These are phyloP conservation scores for Penicillium diatomitis DNA, from an alignment of 495 filamentous ascomycete species.

Conservation along the genomic window DNA sequence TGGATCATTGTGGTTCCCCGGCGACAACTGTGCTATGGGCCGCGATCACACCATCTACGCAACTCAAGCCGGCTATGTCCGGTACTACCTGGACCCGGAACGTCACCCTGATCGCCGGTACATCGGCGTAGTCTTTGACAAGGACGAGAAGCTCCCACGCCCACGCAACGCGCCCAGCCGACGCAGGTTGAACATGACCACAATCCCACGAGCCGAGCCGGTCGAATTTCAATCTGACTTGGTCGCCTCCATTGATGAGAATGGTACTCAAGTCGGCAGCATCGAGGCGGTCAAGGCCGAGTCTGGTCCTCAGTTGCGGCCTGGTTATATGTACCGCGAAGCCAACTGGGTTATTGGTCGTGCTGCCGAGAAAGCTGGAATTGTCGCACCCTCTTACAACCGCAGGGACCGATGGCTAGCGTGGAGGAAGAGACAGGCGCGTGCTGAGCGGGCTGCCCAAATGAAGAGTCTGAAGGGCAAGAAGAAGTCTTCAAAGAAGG, in stretches of 20 bases:
- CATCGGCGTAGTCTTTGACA: conserved; percentile 84
- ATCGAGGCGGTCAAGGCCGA: conserved; percentile 26
- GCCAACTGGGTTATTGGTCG: conserved; percentile 78
- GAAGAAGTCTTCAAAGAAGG: conserved; percentile 39
- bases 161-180: conserved; percentile 53
- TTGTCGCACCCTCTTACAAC: conserved; percentile 43
- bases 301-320: conserved; percentile 43
- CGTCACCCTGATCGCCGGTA: conserved; percentile 74
- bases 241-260: conserved; percentile 20
- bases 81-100: conserved; percentile 84
- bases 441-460: conserved; percentile 44
- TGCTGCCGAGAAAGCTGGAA: conserved; percentile 49
- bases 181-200: conserved; percentile 62
- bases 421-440: conserved; percentile 49
- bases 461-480: conserved; percentile 50
- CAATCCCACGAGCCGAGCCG: conserved; percentile 34
- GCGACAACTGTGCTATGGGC: conserved; percentile 88
- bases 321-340: conserved; percentile 74
- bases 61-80: conserved; percentile 74
- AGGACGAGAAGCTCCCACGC: conserved; percentile 59
- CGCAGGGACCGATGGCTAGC: conserved; percentile 51
- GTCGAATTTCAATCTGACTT: conserved; percentile 27
- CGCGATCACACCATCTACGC: conserved; percentile 98
- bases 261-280: conserved; percentile 24
- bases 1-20: conserved; percentile 87